phyloP scores from a whole-genome alignment of 208 protist species.

The Leishmania guyanensis region DNA sequence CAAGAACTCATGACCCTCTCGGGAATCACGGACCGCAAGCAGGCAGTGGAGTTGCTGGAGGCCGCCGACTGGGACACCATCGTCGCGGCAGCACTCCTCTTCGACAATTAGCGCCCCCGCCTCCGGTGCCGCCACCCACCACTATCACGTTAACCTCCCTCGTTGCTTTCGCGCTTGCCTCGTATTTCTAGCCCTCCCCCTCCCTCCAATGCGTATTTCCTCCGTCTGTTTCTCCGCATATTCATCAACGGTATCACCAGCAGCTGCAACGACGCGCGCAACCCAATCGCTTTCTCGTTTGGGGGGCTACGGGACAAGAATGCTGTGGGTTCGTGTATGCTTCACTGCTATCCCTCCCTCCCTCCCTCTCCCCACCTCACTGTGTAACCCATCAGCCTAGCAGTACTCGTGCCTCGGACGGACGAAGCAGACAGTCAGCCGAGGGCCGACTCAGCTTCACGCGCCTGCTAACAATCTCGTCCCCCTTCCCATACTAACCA shows the following conservation, averaged over 20 bases:
- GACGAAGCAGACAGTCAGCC: no score
- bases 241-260: background rate
- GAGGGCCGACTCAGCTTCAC: no score
- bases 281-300: no score
- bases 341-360: background rate
- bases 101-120: slow-evolving; percentile 6
- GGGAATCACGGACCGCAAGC: slow-evolving; percentile 16
- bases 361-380: slow-evolving; percentile 1
- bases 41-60: slow-evolving; percentile 48
- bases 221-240: background rate
- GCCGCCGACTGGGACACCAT: slow-evolving; percentile 53
- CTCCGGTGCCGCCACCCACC: background rate
- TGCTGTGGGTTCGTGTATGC: background rate
- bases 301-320: background rate
- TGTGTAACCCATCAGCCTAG: no score
- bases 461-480: no score
- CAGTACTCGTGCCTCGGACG: no score
- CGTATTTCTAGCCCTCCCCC: background rate
- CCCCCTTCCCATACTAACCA: background rate
- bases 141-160: background rate
- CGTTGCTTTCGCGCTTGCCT: background rate
- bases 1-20: slow-evolving; percentile 49
- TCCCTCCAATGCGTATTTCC: background rate
- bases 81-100: slow-evolving; percentile 33
- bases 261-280: background rate